phyloP scores from a whole-genome alignment of 139 green algal species.

The Chlorella vulgaris region DNA sequence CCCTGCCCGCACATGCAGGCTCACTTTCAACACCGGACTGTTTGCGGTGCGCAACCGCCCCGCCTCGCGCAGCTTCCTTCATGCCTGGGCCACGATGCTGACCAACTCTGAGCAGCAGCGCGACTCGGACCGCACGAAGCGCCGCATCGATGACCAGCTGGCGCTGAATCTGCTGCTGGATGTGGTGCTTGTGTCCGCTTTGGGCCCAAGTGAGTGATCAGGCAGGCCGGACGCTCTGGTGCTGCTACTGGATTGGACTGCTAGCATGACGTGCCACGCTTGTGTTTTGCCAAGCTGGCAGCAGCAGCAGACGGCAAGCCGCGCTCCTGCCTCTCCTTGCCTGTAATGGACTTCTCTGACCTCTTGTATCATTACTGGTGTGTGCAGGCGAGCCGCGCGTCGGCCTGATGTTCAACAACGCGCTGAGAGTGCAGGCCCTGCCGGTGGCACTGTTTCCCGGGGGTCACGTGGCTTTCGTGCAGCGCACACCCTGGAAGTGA shows the following conservation, averaged over 20 bases:
- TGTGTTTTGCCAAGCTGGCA: neutral
- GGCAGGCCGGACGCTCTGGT: neutral
- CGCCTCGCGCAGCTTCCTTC: neutral
- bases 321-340: neutral
- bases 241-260: neutral
- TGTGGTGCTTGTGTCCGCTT: neutral
- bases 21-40: conserved; percentile 43
- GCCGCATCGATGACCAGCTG: conserved; percentile 36
- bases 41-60: conserved; percentile 33
- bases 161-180: conserved; percentile 28
- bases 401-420: conserved; percentile 15
- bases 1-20: too few relatives aligned
- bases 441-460: conserved; percentile 34
- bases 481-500: conserved; percentile 33
- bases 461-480: conserved; percentile 47
- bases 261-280: neutral
- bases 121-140: neutral
- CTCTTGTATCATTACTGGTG: neutral
- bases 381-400: neutral
- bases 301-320: neutral
- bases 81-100: neutral
- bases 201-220: neutral
- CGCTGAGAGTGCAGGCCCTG: conserved; percentile 28
- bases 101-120: neutral
- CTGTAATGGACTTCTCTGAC: neutral